These are phyloP conservation scores for Rubia occidens DNA, from an alignment of 305 asterid species.

Conservation along the genomic window DNA sequence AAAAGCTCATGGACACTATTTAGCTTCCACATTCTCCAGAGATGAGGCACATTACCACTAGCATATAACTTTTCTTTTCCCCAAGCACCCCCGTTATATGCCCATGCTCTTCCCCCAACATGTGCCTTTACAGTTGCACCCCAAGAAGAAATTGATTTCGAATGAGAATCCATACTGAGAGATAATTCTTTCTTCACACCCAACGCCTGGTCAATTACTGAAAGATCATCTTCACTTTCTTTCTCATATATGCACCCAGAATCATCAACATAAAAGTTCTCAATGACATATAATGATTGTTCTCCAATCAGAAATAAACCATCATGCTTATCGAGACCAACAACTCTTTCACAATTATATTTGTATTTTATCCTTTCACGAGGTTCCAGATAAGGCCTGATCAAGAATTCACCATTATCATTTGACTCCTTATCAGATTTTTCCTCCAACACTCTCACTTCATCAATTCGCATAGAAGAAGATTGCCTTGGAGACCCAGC, in stretches of 20 bases:
- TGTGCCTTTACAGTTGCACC: conserved; percentile 60
- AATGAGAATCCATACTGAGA: conserved; percentile 66
- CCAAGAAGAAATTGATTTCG: conserved; percentile 87
- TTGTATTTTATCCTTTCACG: conserved; percentile 75
- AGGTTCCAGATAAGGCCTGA: conserved; percentile 90
- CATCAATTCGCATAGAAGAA: conserved; percentile 57
- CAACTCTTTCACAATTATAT: conserved; percentile 98
- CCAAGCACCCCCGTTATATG: conserved; percentile 99
- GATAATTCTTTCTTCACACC: conserved; percentile 93
- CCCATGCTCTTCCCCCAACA: conserved; percentile 97
- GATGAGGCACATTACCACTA: conserved; percentile 86
- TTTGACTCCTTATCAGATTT: conserved; percentile 81
- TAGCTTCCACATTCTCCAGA: conserved; percentile 99
- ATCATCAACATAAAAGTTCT: conserved; percentile 91
- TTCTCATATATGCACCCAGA: conserved; percentile 92
- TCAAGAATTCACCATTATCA: conserved; percentile 94
- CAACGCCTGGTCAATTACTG: conserved; percentile 93
- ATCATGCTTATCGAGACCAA: conserved; percentile 96
- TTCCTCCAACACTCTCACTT: conserved; percentile 51
- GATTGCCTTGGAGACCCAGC: conserved; percentile 70
- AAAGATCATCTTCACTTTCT: conserved; percentile 89
- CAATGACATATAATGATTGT: conserved; percentile 75
- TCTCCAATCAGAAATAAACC: conserved; percentile 96
- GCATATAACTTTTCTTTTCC: conserved; percentile 84
- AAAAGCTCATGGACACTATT: conserved; percentile 93